Percentiles rank a stretch among this genome's conserved stretches.
phyloP scores from a whole-genome alignment of 2,329 filamentous ascomycete species.

The Dendrostoma leiphaemia region DNA sequence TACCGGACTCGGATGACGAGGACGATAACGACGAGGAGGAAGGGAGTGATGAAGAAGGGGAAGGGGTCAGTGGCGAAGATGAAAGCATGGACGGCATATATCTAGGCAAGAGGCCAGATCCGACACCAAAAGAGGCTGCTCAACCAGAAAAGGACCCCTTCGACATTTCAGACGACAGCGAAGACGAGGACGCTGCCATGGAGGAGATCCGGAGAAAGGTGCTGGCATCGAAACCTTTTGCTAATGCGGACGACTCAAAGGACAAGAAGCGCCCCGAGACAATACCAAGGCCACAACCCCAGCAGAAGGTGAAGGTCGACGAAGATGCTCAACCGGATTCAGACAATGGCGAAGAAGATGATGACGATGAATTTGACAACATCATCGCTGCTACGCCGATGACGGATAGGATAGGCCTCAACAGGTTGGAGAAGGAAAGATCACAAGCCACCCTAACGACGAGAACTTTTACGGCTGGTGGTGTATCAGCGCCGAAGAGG shows the following conservation, averaged over 20 bases:
- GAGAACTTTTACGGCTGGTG: conserved; percentile 49
- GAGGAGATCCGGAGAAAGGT: conserved; percentile 86
- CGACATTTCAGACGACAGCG: conserved; percentile 74
- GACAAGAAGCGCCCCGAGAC: conserved; percentile 58
- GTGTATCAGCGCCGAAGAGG: conserved; percentile 46
- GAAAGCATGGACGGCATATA: conserved; percentile 58
- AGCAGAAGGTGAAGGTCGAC: conserved; percentile 64
- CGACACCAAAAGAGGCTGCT: conserved; percentile 19
- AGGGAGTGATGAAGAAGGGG: conserved; percentile 41
- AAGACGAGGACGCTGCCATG: conserved; percentile 83
- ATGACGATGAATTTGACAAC: conserved; percentile 82
- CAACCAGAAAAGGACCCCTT: conserved; percentile 62
- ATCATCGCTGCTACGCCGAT: conserved; percentile 90
- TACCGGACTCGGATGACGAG: conserved; percentile 39
- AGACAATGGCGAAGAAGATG: conserved; percentile 47
- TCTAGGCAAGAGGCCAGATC: conserved; percentile 51
- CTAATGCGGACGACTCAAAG: conserved; percentile 49
- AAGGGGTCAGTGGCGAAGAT: conserved; percentile 39
- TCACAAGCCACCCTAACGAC: conserved; percentile 45
- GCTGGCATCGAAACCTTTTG: conserved; percentile 86
- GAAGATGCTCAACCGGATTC: conserved; percentile 58
- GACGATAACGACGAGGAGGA: conserved; percentile 46
- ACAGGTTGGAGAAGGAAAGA: conserved; percentile 55
- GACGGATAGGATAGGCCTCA: conserved; percentile 76
- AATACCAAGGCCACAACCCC: conserved; percentile 58